phyloP scores from a whole-genome alignment of 306 rosid genomes.

The Glycine latifolia region DNA sequence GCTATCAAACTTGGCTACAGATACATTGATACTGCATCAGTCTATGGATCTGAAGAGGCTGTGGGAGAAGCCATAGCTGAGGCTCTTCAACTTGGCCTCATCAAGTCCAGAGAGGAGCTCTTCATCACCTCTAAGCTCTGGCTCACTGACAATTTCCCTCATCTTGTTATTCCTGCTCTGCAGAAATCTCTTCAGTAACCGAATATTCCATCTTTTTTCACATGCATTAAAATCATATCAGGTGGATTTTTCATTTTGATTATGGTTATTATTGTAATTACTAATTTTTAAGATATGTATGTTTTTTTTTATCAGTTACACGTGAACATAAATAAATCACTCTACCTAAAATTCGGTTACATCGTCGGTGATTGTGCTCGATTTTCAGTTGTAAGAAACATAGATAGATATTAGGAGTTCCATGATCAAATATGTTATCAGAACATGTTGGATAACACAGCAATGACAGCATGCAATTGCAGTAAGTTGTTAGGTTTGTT shows the following conservation, averaged over 20 bases:
- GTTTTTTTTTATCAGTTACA: neutral
- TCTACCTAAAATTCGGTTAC: too few relatives aligned
- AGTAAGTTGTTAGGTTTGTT: neutral
- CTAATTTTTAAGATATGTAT: neutral
- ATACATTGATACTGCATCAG: slow-evolving; percentile 48
- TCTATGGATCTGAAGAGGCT: slow-evolving; percentile 49
- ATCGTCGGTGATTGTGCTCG: too few relatives aligned
- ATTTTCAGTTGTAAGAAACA: too few relatives aligned
- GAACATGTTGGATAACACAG: neutral
- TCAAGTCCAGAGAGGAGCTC: slow-evolving; percentile 49
- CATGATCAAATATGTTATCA: neutral
- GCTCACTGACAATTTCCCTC: slow-evolving; percentile 38
- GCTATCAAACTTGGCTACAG: slow-evolving; percentile 47
- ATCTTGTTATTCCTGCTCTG: slow-evolving; percentile 50
- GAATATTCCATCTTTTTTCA: neutral
- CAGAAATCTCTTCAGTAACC: slow-evolving; percentile 45
- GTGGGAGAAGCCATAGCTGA: slow-evolving; percentile 51
- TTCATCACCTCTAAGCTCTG: slow-evolving; percentile 54
- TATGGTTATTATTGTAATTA: neutral
- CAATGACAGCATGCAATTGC: neutral
- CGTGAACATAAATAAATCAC: neutral
- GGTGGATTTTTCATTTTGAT: neutral
- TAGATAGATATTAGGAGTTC: neutral
- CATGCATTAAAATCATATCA: too few relatives aligned
- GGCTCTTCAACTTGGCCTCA: slow-evolving; percentile 46